A percentile compares a stretch with the other conserved stretches of the same genome.
Evolutionary conservation across 768 basidiomycete genomes (phyloP).

Genomic region (Pulveroboletus sp.): DNA sequence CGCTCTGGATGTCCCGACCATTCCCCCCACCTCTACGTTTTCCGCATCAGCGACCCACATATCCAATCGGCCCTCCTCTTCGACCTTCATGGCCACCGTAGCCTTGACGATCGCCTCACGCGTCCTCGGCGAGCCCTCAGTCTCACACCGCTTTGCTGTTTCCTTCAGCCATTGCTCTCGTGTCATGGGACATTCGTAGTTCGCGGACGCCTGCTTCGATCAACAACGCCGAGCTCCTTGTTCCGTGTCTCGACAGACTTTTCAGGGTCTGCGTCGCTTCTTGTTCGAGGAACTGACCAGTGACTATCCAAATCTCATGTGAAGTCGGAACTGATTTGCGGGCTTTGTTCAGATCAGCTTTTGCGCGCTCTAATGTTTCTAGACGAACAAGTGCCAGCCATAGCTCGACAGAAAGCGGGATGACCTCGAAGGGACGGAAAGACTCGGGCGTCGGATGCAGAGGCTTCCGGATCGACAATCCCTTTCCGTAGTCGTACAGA

Average conservation of each 20-base stretch:
- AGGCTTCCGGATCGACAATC: constrained; percentile 92
- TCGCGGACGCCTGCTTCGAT: constrained; percentile 82
- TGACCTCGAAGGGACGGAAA: constrained; percentile 91
- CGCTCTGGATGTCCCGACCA: constrained; percentile 80
- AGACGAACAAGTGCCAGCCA: constrained; percentile 98
- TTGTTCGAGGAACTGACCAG: constrained; percentile 89
- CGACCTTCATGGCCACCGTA: constrained; percentile 88
- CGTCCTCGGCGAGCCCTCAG: constrained; percentile 79
- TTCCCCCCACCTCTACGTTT: constrained; percentile 67
- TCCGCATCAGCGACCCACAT: constrained; percentile 94
- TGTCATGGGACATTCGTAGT: constrained; percentile 70
- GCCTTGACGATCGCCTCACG: constrained; percentile 96
- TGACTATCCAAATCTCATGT: constrained; percentile 99
- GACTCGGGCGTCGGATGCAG: constrained; percentile 85
- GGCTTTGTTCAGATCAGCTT: constrained; percentile 93
- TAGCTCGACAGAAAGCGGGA: constrained; percentile 92
- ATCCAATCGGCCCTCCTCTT: constrained; percentile 89
- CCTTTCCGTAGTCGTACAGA: constrained; percentile 98
- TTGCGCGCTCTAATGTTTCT: constrained; percentile 88
- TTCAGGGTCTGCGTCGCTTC: constrained; percentile 49
- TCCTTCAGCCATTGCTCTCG: constrained; percentile 97
- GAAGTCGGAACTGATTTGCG: constrained; percentile 91
- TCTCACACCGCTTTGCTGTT: constrained; percentile 89
- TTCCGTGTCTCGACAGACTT: constrained; percentile 52
- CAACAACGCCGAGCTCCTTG: constrained; percentile 71